These are phyloP conservation scores for Neonectria magnoliae DNA, from an alignment of 2,329 filamentous ascomycete genomes.

Conservation along the genomic window DNA sequence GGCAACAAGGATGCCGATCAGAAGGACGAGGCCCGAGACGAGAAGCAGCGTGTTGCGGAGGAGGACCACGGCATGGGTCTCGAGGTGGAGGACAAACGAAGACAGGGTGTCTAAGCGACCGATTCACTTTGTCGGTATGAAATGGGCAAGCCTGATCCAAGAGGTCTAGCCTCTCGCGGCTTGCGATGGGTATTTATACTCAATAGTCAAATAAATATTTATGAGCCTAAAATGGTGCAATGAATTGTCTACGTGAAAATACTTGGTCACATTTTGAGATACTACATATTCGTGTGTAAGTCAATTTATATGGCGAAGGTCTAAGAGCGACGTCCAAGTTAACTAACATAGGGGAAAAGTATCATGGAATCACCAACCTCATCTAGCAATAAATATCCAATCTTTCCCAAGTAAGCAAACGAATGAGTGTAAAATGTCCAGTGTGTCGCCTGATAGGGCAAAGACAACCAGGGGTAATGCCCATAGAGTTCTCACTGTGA, in stretches of 20 bases:
- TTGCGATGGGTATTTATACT: not conserved
- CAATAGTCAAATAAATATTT: not conserved
- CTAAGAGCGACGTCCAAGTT: too few relatives aligned
- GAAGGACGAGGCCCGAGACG: slow-evolving; percentile 54
- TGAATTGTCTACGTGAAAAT: not conserved
- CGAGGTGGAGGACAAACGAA: slow-evolving; percentile 50
- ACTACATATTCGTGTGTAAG: too few relatives aligned
- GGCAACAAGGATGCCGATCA: slow-evolving; percentile 63
- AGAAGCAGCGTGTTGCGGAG: slow-evolving; percentile 55
- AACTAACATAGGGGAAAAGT: too few relatives aligned
- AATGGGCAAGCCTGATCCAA: not conserved
- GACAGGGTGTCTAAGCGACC: slow-evolving; percentile 28
- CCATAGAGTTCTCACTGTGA: not conserved
- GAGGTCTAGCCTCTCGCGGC: not conserved
- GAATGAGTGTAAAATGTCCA: not conserved
- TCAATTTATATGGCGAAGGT: not conserved
- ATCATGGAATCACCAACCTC: too few relatives aligned
- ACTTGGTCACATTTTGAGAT: too few relatives aligned
- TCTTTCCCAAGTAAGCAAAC: not conserved
- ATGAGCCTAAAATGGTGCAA: not conserved
- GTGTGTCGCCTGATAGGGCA: not conserved
- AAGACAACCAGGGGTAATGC: not conserved
- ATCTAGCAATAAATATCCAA: not conserved
- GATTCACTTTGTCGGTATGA: not conserved
- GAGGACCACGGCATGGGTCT: slow-evolving; percentile 44